Evolutionary conservation across 257 asterid genomes (phyloP).

Genomic region (Capsicum rhomboideum): DNA sequence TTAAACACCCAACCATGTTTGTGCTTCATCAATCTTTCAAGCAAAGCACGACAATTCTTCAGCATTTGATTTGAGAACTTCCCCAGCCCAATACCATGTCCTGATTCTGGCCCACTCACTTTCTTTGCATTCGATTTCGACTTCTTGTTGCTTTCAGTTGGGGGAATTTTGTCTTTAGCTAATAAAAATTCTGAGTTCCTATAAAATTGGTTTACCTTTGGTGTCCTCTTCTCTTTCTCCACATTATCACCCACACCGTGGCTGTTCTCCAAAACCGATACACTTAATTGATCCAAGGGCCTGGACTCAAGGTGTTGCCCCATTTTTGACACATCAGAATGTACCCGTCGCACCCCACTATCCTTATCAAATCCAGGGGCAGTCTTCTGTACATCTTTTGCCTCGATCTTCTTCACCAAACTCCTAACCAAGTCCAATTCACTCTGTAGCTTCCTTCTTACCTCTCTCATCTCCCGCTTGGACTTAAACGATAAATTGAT

Average conservation of each 20-base stretch:
- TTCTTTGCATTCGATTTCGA: constrained; percentile 42
- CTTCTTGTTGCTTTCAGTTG: constrained; percentile 64
- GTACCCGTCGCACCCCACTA: constrained; percentile 19
- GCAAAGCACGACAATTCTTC: constrained; percentile 48
- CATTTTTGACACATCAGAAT: constrained; percentile 14
- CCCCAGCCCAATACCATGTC: constrained; percentile 8
- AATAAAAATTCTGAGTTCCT: constrained; percentile 65
- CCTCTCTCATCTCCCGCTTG: constrained; percentile 54
- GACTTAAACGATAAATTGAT: constrained; percentile 53
- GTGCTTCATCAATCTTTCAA: constrained; percentile 86
- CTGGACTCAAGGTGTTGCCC: constrained; percentile 34
- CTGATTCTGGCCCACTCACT: constrained; percentile 38
- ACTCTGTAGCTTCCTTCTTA: constrained; percentile 67
- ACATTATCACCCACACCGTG: constrained; percentile 25
- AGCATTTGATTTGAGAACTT: constrained; percentile 45
- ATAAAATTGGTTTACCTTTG: constrained; percentile 66
- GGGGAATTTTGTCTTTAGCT: constrained; percentile 65
- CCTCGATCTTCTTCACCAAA: constrained; percentile 66
- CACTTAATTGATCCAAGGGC: constrained; percentile 54
- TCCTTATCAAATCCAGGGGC: constrained; percentile 18
- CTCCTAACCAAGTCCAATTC: constrained; percentile 55
- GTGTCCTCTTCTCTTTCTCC: constrained; percentile 77
- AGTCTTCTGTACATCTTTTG: constrained; percentile 32
- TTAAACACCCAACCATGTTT: constrained; percentile 90
- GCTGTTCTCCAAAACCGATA: constrained; percentile 48